phyloP scores from a whole-genome alignment of 2,329 filamentous ascomycete species.

The Trichophyton benhamiae region DNA sequence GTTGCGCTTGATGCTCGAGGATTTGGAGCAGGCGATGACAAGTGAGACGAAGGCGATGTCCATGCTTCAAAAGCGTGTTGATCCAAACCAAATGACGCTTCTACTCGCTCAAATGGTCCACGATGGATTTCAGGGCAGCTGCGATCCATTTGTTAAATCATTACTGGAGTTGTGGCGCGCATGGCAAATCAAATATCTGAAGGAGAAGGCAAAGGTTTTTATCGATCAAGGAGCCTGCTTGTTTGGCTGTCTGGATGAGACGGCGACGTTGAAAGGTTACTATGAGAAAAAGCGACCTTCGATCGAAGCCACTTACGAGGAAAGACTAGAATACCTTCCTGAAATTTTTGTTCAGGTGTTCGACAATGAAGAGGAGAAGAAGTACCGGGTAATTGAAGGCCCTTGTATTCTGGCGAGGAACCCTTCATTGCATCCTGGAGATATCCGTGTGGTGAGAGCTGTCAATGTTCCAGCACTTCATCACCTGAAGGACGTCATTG shows the following conservation, averaged over 20 bases:
- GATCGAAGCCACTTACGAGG: slow-evolving; percentile 22
- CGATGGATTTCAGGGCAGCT: slow-evolving; percentile 60
- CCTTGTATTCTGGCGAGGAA: slow-evolving; percentile 80
- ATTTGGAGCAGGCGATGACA: slow-evolving; percentile 58
- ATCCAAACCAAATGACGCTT: slow-evolving; percentile 72
- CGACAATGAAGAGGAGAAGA: slow-evolving; percentile 39
- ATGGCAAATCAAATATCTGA: slow-evolving; percentile 80
- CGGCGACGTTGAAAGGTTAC: slow-evolving; percentile 60
- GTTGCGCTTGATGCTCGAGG: slow-evolving; percentile 53
- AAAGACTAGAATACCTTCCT: slow-evolving; percentile 48
- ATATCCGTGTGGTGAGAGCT: slow-evolving; percentile 76
- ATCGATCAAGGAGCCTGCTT: slow-evolving; percentile 77
- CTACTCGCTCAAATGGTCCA: slow-evolving; percentile 62
- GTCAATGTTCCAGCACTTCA: slow-evolving; percentile 60
- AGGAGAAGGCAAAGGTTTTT: slow-evolving; percentile 79
- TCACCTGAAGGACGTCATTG: slow-evolving; percentile 73
- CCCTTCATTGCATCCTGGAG: slow-evolving; percentile 84
- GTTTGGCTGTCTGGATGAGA: slow-evolving; percentile 82
- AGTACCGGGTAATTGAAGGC: slow-evolving; percentile 57
- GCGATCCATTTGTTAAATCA: slow-evolving; percentile 72
- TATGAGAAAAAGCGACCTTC: slow-evolving; percentile 36
- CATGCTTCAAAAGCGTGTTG: slow-evolving; percentile 62
- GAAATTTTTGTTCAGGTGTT: slow-evolving; percentile 84
- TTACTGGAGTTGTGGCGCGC: slow-evolving; percentile 73
- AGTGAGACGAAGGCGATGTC: slow-evolving; percentile 52